Evolutionary conservation across 768 basidiomycete species (phyloP).

Genomic region (Ephemerocybe angulata): DNA sequence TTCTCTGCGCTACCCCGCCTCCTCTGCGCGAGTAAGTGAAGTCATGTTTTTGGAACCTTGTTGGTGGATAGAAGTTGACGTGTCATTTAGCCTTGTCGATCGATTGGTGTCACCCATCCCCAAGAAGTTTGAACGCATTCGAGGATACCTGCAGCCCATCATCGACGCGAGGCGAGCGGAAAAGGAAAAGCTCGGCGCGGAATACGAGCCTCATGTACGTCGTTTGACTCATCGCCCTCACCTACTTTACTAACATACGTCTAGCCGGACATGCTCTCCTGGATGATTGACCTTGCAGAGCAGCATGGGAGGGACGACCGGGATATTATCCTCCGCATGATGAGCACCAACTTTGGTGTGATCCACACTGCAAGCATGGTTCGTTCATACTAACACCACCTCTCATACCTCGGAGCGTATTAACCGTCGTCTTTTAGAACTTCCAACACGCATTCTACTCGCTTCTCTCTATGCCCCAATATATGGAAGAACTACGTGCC

Average conservation of each 20-base stretch:
- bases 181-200: background rate
- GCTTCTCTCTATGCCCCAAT: conserved; percentile 33
- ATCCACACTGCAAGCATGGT: conserved; percentile 43
- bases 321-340: conserved; percentile 32
- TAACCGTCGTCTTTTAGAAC: conserved; percentile 20
- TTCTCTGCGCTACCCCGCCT: conserved; percentile 32
- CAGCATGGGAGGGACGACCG: conserved; percentile 23
- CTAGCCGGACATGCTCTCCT: conserved; percentile 41
- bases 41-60: background rate
- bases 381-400: conserved; percentile 10
- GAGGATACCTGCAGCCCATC: conserved; percentile 8
- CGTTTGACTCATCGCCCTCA: background rate
- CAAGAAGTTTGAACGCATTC: conserved; percentile 1
- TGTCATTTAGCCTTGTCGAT: background rate
- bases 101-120: conserved; percentile 1
- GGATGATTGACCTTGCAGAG: conserved; percentile 41
- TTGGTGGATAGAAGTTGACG: conserved; percentile 9
- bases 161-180: conserved; percentile 11
- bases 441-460: conserved; percentile 35
- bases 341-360: conserved; percentile 40
- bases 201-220: conserved; percentile 12
- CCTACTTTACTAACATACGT: background rate
- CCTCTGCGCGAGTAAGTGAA: conserved; percentile 37
- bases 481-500: conserved; percentile 33
- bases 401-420: background rate